phyloP scores from a whole-genome alignment of 345 rosid species.

The Eucalyptus cloeziana region DNA sequence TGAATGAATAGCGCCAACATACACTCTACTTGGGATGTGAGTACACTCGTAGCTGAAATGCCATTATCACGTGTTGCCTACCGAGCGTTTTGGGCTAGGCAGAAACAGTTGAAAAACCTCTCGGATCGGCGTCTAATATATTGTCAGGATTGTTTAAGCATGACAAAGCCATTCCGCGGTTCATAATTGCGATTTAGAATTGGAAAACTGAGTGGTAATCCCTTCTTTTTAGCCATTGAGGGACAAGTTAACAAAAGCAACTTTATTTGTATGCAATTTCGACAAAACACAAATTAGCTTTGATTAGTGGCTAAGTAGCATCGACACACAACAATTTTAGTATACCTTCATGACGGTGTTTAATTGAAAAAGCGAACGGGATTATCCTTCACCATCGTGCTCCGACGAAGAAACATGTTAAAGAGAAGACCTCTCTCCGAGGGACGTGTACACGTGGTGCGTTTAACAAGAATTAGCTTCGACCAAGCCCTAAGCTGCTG shows the following conservation, averaged over 20 bases:
- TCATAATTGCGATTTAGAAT: background rate
- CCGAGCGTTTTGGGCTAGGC: background rate
- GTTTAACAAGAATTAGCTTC: no score
- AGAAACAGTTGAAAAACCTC: background rate
- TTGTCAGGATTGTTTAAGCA: background rate
- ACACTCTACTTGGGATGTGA: background rate
- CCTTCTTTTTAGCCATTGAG: background rate
- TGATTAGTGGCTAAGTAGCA: background rate
- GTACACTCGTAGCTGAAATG: background rate
- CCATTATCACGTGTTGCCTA: background rate
- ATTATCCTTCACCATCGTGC: no score
- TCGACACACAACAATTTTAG: rapidly evolving
- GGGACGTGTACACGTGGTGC: no score
- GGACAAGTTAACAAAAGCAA: no score
- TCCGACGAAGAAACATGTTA: no score
- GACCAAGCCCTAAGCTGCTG: background rate
- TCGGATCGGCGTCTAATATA: rapidly evolving
- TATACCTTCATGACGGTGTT: no score
- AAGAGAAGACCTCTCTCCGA: no score
- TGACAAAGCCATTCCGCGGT: background rate
- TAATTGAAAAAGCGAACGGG: no score
- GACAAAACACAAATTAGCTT: background rate
- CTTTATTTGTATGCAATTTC: background rate
- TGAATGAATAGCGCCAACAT: rapidly evolving
- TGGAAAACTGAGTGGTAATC: background rate